Evolutionary conservation across 176 grass and related monocot species (phyloP), one percentile per base, ranked within the genome.

Genomic region (Zea luxurians): DNA sequence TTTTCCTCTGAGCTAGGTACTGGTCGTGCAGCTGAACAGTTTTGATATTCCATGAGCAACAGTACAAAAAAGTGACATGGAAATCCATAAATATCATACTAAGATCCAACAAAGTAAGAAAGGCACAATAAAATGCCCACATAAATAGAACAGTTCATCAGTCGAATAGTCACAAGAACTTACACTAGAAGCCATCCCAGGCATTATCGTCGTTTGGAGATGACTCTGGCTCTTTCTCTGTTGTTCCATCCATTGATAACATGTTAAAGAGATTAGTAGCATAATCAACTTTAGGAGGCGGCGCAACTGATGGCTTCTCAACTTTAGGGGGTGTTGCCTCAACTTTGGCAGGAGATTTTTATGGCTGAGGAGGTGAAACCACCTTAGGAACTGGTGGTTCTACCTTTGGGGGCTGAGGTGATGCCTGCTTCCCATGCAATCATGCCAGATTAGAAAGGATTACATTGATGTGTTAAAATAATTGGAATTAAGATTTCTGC

Each of bases 101-200:
- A 76, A 41, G 12, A 9, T 46, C 63, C 66, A 42, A 53, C 37
- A 42, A 70, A 76, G 64, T 41, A 70, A 18, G 65, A 77, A 4
- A 44, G 17, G 41, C 61, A 80, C 6, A 2, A 34, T 63, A 18
- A 45, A 34, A 3, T 61, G 12, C 75, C 20, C 27, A 77, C 6
- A 37, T 43, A 43, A 78, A 87, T 13, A 40, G 8, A 88, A 88
- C 40, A 74, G 35, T 45, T 78, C 36, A 6, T 74, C 38, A 50
- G 9, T 41, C 2, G 2, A 68, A 82, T 37, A 86, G 40, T 48
- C 36, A 52, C 85, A 64, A 65, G n/a, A 40, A 74, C 91, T 84
- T 91, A 97, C 94, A 90, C 64, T 93, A 82, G 74, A 97, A 97
- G 57, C 88, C 89, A 37, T 90, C 94, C 94, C 94, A 97, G 36